Evolutionary conservation across 2,329 filamentous ascomycete species (phyloP).

Genomic region (Phyllachora maydis): DNA sequence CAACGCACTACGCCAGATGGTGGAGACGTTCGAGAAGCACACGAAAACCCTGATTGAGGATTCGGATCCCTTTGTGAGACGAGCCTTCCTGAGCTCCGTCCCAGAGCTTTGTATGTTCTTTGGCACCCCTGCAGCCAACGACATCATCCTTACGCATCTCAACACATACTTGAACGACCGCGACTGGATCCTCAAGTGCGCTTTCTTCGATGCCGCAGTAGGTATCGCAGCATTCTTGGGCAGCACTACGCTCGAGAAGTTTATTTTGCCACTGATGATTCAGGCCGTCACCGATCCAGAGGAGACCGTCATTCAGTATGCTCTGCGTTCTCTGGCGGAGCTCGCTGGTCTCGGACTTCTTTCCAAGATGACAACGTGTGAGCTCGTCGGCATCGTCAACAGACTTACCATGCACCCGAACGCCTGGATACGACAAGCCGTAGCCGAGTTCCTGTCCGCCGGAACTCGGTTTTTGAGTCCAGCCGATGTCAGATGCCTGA

Average conservation of each 20-base stretch:
- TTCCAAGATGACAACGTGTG: slow-evolving; percentile 68
- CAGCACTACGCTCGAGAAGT: slow-evolving; percentile 76
- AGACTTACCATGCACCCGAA: slow-evolving; percentile 90
- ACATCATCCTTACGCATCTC: slow-evolving; percentile 87
- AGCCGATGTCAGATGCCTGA: slow-evolving; percentile 67
- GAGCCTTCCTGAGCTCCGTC: slow-evolving; percentile 82
- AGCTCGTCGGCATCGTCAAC: slow-evolving; percentile 63
- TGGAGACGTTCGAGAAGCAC: slow-evolving; percentile 69
- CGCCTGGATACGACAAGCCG: slow-evolving; percentile 81
- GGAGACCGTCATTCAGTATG: slow-evolving; percentile 83
- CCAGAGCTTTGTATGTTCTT: slow-evolving; percentile 90
- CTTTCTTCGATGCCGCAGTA: slow-evolving; percentile 89
- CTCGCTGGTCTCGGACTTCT: slow-evolving; percentile 79
- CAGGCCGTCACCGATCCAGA: slow-evolving; percentile 86
- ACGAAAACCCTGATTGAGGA: slow-evolving; percentile 85
- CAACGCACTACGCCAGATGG: slow-evolving; percentile 61
- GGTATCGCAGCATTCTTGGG: slow-evolving; percentile 84
- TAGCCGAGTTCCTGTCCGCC: slow-evolving; percentile 63
- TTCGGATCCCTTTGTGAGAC: slow-evolving; percentile 61
- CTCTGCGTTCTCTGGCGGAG: slow-evolving; percentile 68
- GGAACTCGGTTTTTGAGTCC: slow-evolving; percentile 54
- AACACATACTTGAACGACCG: slow-evolving; percentile 95
- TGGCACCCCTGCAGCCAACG: slow-evolving; percentile 74
- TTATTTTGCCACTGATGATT: slow-evolving; percentile 87
- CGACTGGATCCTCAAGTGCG: slow-evolving; percentile 91